phyloP scores from a whole-genome alignment of 2,329 filamentous ascomycete genomes.

The Exutisphaerella laricina region DNA sequence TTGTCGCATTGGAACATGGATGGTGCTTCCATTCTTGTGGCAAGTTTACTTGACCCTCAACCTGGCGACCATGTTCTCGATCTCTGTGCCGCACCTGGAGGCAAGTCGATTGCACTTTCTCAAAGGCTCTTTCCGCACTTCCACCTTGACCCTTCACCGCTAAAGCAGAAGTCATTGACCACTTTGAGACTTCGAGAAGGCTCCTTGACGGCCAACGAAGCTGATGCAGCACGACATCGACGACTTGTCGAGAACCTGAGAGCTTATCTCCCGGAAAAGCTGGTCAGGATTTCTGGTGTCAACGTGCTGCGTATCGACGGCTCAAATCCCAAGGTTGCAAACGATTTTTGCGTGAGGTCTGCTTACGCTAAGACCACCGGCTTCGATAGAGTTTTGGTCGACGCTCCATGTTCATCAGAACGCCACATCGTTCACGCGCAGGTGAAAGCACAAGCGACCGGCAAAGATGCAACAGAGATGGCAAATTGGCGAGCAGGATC shows the following conservation, averaged over 20 bases:
- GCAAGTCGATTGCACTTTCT: constrained; percentile 34
- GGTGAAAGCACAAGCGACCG: constrained; percentile 26
- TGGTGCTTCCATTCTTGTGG: constrained; percentile 34
- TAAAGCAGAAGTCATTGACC: constrained; percentile 13
- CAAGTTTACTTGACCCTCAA: constrained; percentile 31
- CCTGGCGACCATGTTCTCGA: constrained; percentile 38
- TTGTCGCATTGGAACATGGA: constrained; percentile 32
- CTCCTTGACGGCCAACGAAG: constrained; percentile 37
- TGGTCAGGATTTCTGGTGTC: constrained; percentile 16
- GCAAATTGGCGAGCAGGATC: constrained; percentile 35
- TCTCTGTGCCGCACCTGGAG: constrained; percentile 38
- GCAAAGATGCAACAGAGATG: constrained; percentile 35
- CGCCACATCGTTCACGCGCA: constrained; percentile 36
- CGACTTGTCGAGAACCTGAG: constrained; percentile 29
- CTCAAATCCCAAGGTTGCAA: constrained; percentile 17
- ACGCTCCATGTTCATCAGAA: constrained; percentile 40
- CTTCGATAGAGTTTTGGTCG: constrained; percentile 40
- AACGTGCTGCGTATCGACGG: constrained; percentile 26
- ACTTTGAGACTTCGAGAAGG: constrained; percentile 17
- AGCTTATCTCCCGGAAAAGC: constrained; percentile 21
- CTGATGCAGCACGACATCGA: constrained; percentile 31
- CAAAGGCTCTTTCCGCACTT: constrained; percentile 30
- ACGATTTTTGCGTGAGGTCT: constrained; percentile 26
- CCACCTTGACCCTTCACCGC: constrained; percentile 15
- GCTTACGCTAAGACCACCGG: constrained; percentile 29